Percentiles rank a stretch among this genome's conserved stretches.
These are phyloP conservation scores for Blastobotrys buckinghamii DNA, from an alignment of 1,139 yeast species.

Conservation along the genomic window DNA sequence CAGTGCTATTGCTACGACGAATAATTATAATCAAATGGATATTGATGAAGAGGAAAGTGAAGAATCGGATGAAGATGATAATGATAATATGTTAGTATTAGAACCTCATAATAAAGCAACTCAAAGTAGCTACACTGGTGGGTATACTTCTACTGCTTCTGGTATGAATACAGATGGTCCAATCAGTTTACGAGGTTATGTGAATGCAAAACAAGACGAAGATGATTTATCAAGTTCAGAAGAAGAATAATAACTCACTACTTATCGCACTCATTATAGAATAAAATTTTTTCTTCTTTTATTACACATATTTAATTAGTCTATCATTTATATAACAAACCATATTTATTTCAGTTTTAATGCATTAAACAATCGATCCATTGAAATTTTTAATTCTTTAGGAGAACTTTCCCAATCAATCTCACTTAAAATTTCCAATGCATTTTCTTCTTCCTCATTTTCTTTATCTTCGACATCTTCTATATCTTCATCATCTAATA, in stretches of 20 bases:
- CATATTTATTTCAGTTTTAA: not conserved
- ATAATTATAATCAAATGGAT: not conserved
- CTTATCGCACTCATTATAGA: too few species aligned
- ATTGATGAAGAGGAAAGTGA: constrained; percentile 12
- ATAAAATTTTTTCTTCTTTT: not conserved
- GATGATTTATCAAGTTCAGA: constrained; percentile 27
- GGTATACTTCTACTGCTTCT: too few species aligned
- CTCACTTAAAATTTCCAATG: constrained; percentile 3
- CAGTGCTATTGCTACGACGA: not conserved
- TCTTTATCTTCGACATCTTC: not conserved
- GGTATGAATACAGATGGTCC: constrained; percentile 1
- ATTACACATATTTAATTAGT: not conserved
- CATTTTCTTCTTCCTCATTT: not conserved
- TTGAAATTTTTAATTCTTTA: not conserved
- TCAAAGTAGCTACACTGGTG: not conserved
- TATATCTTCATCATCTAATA: not conserved
- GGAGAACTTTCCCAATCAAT: constrained; percentile 5
- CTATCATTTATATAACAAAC: not conserved
- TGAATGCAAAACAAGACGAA: constrained; percentile 20
- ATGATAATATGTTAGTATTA: constrained; percentile 11
- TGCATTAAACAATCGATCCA: not conserved
- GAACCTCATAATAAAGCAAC: constrained; percentile 8
- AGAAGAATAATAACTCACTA: constrained; percentile 23
- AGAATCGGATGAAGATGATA: constrained; percentile 20
- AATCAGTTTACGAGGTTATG: constrained; percentile 18